phyloP scores from a whole-genome alignment of 257 asterid genomes.

The Solanum rostratum region DNA sequence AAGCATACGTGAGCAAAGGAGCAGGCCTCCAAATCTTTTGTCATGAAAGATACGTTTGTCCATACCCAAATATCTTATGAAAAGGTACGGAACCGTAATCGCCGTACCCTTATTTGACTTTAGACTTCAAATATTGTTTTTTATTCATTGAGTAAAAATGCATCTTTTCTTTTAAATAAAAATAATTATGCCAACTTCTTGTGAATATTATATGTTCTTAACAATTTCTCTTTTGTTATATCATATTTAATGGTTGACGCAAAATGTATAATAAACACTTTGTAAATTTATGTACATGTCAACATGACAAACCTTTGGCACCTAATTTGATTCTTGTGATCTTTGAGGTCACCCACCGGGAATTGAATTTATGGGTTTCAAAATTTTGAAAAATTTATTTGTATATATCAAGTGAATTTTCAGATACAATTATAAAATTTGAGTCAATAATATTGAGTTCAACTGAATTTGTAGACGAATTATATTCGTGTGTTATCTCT shows the following conservation, averaged over 20 bases:
- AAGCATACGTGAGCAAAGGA: not conserved
- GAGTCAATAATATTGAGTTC: not conserved
- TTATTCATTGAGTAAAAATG: not conserved
- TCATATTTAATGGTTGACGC: not conserved
- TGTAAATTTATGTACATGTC: not conserved
- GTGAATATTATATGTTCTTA: not conserved
- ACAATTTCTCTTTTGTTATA: not conserved
- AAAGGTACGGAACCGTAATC: slow-evolving; percentile 1
- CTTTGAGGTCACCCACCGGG: not conserved
- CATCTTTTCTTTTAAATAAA: no score
- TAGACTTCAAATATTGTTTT: not conserved
- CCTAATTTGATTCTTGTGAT: not conserved
- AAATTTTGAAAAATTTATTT: not conserved
- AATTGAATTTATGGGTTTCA: not conserved
- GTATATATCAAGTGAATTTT: not conserved
- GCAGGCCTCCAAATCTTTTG: not conserved
- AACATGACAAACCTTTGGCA: not conserved
- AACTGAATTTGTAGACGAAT: not conserved
- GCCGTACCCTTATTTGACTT: not conserved
- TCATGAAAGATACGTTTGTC: not conserved
- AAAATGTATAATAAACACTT: not conserved
- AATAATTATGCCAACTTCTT: not conserved
- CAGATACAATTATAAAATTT: not conserved
- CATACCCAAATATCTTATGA: not conserved
- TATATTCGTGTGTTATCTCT: not conserved